A percentile compares a stretch with the other conserved stretches of the same genome.
These are phyloP conservation scores for Eremothecium cymbalariae DNA, from an alignment of 1,139 yeast species.

Conservation along the genomic window DNA sequence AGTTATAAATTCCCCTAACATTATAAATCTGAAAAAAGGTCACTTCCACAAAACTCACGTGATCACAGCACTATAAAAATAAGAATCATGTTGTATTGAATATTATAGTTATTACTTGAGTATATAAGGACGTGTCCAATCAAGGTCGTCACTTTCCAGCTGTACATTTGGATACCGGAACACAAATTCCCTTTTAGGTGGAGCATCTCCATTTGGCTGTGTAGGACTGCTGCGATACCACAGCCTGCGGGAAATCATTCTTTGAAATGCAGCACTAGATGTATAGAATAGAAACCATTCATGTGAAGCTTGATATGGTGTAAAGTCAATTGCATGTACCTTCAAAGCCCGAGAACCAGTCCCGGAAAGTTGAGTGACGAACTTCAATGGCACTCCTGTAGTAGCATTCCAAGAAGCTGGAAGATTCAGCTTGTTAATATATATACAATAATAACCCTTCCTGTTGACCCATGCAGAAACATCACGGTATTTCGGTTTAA, in stretches of 20 bases:
- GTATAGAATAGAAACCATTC: background rate
- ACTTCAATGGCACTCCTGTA: background rate
- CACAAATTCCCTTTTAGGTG: background rate
- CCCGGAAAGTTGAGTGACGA: background rate
- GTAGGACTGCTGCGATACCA: too few relatives aligned
- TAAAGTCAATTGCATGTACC: background rate
- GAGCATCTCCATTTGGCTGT: background rate
- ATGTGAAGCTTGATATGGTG: background rate
- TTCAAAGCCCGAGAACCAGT: background rate
- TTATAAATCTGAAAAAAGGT: too few relatives aligned
- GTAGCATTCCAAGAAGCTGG: background rate
- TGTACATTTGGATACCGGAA: background rate
- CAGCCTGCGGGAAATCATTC: too few relatives aligned
- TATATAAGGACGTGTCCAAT: conserved; percentile 1
- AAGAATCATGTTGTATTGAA: too few relatives aligned
- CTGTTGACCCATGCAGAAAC: background rate
- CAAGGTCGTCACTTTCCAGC: background rate
- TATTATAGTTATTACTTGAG: background rate
- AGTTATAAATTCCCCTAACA: too few relatives aligned
- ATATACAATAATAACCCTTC: background rate
- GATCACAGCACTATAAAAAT: too few relatives aligned
- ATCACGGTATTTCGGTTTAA: background rate
- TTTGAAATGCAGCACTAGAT: too few relatives aligned
- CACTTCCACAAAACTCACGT: too few relatives aligned
- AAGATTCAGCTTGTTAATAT: background rate